Base-by-base conservation (phyloP, 495 filamentous ascomycete genomes). In the Penicillium ochrochloron region DNA sequence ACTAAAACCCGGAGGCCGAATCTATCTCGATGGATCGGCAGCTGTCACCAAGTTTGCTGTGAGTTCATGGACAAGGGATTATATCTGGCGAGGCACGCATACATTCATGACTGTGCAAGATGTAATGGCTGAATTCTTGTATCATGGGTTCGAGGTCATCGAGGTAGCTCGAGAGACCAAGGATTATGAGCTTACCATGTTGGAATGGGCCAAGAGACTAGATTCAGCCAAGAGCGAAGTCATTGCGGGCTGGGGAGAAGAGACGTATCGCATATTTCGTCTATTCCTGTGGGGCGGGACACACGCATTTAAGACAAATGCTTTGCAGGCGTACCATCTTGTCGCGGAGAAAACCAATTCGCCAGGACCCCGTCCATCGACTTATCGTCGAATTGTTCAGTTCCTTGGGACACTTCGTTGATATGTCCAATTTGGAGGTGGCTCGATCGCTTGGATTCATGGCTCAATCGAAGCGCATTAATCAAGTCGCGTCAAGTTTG, bases 21-120 rank as follows among this genome's bases (percentile, higher is more conserved):
- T 68, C 14, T 64, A 68, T 58, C 62, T 68, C 17, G 66, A 68
- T 54, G 66, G 61, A 14, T 68, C 66, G n/a, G 66, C 66, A n/a
- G 66, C 66, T 39, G 53, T 61, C 5, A 52, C 44, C 17, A 68
- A 68, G 29, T 68, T 61, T 31, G 58, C 35, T 23, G 52, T 64
- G 1, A 68, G 66, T 35, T 57, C 65, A 3, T 67, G 48, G n/a
- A 64, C 65, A 1, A 31, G 65, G 23, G 42, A 67, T 3, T 64
- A 68, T 64, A 64, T 68, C 25, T 68, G 66, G 66, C 41, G 53
- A 31, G 66, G 61, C 1, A 68, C 66, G n/a, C 66, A 68, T 29
- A 64, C 66, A 6, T 68, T 61, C 35, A 64, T 68, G 57, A 64
- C 66, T 21, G 33, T 68, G 23, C 66, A 68, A 23, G 66, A 64